phyloP scores from a whole-genome alignment of 805 yeast species.

The Groenewaldozyma tartarivorans region DNA sequence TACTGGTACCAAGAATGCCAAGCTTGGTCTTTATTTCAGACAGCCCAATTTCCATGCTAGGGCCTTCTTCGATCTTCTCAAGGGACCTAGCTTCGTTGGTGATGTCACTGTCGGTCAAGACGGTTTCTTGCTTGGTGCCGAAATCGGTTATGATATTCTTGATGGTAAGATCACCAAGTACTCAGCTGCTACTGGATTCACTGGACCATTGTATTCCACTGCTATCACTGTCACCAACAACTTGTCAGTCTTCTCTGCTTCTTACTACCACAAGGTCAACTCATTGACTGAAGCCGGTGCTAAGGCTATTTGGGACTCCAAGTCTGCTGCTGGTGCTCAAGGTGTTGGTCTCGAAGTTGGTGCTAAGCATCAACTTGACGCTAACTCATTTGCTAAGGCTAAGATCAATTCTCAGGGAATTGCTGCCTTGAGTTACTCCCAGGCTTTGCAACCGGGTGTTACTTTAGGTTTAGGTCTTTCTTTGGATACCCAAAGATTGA shows the following conservation, averaged over 20 bases:
- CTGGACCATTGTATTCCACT: constrained; percentile 76
- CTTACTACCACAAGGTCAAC: constrained; percentile 93
- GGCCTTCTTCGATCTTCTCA: constrained; percentile 87
- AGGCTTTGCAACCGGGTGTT: constrained; percentile 91
- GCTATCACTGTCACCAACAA: constrained; percentile 79
- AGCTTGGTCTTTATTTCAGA: constrained; percentile 79
- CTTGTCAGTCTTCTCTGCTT: constrained; percentile 84
- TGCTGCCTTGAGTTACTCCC: constrained; percentile 89
- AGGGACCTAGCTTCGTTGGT: constrained; percentile 93
- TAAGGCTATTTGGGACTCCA: constrained; percentile 90
- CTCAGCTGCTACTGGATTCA: constrained; percentile 89
- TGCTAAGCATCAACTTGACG: constrained; percentile 86
- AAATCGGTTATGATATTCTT: constrained; percentile 91
- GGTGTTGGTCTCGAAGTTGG: constrained; percentile 92
- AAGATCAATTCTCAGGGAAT: constrained; percentile 94
- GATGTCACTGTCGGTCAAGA: constrained; percentile 92
- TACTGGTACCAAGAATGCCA: constrained; percentile 66
- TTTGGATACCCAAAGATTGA: constrained; percentile 87
- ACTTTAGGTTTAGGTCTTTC: constrained; percentile 95
- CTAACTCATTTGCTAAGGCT: constrained; percentile 85
- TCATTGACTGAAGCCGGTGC: constrained; percentile 95
- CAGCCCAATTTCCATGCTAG: constrained; percentile 92
- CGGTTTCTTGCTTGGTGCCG: constrained; percentile 95
- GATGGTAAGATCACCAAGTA: constrained; percentile 88
- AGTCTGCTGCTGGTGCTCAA: constrained; percentile 49